Evolutionary conservation across 139 green algal species (phyloP).

Genomic region (Nannochloris sp.): DNA sequence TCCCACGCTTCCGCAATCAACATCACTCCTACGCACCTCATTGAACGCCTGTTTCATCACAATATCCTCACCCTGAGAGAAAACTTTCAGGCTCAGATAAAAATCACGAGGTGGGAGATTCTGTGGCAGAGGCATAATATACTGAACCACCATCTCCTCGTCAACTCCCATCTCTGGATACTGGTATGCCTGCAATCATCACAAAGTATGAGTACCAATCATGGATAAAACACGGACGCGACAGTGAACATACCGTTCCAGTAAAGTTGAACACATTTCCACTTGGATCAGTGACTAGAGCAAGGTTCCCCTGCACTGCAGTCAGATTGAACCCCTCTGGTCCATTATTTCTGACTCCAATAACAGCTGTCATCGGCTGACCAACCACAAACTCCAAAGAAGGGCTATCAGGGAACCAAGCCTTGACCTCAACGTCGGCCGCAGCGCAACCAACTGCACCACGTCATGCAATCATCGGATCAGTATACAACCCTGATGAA

Average conservation of each 20-base stretch:
- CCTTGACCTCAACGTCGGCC: slow-evolving; percentile 10
- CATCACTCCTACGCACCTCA: neutral
- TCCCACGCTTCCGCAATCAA: neutral
- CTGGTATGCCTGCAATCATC: neutral
- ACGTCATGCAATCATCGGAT: neutral
- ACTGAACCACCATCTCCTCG: slow-evolving; percentile 22
- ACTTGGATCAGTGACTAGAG: slow-evolving; percentile 19
- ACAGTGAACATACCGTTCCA: slow-evolving; percentile 9
- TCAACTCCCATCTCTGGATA: slow-evolving; percentile 1
- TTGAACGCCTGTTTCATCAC: neutral
- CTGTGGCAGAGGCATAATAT: slow-evolving; percentile 23
- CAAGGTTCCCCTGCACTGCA: slow-evolving; percentile 11
- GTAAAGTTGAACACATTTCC: slow-evolving; percentile 30
- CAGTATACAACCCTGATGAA: neutral
- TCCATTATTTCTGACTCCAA: slow-evolving; percentile 24
- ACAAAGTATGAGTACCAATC: neutral
- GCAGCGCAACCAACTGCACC: slow-evolving; percentile 9
- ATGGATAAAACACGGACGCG: neutral
- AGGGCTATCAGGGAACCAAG: slow-evolving; percentile 32
- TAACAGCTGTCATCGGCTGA: slow-evolving; percentile 14
- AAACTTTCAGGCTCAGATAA: slow-evolving; percentile 8
- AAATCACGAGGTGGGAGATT: slow-evolving; percentile 31
- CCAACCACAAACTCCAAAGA: slow-evolving; percentile 24
- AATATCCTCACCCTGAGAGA: neutral
- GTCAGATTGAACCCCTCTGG: slow-evolving; percentile 11